A percentile compares a stretch with the other conserved stretches of the same genome.
These are phyloP conservation scores for Cornus suecica DNA, from an alignment of 148 eudicot species.

Conservation along the genomic window DNA sequence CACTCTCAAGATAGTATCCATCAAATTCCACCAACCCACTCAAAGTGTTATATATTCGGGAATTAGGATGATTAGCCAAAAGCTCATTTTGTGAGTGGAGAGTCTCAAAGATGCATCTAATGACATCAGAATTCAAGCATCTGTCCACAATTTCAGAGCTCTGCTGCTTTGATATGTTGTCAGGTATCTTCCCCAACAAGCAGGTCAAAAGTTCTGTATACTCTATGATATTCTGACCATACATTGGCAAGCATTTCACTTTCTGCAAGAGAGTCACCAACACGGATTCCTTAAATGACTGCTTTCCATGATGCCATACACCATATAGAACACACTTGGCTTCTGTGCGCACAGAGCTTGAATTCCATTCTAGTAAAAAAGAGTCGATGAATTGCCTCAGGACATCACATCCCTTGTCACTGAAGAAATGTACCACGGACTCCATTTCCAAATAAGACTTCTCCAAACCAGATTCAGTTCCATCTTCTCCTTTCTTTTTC, in stretches of 20 bases:
- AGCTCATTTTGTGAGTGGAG: constrained; percentile 93
- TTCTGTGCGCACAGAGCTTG: constrained; percentile 89
- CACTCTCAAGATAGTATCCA: constrained; percentile 99
- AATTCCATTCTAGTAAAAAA: constrained; percentile 95
- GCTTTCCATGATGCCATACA: constrained; percentile 92
- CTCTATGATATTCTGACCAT: constrained; percentile 88
- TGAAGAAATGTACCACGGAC: constrained; percentile 65
- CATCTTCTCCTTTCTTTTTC: constrained; percentile 97
- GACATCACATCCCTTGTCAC: constrained; percentile 63
- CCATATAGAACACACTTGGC: constrained; percentile 87
- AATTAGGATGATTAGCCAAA: constrained; percentile 97
- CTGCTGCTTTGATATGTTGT: constrained; percentile 63
- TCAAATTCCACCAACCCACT: constrained; percentile 99
- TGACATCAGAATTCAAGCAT: constrained; percentile 85
- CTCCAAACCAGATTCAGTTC: constrained; percentile 69
- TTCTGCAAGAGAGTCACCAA: constrained; percentile 73
- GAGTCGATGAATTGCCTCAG: constrained; percentile 81
- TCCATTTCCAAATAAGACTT: constrained; percentile 93
- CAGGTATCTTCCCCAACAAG: constrained; percentile 79
- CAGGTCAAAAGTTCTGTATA: constrained; percentile 74
- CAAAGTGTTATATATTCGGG: constrained; percentile 92
- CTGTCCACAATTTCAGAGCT: constrained; percentile 70
- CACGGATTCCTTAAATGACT: constrained; percentile 71
- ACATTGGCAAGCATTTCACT: constrained; percentile 76
- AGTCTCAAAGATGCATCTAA: constrained; percentile 81